Evolutionary conservation across 176 grass and related monocot genomes (phyloP).

Genomic region (Microstegium vimineum): DNA sequence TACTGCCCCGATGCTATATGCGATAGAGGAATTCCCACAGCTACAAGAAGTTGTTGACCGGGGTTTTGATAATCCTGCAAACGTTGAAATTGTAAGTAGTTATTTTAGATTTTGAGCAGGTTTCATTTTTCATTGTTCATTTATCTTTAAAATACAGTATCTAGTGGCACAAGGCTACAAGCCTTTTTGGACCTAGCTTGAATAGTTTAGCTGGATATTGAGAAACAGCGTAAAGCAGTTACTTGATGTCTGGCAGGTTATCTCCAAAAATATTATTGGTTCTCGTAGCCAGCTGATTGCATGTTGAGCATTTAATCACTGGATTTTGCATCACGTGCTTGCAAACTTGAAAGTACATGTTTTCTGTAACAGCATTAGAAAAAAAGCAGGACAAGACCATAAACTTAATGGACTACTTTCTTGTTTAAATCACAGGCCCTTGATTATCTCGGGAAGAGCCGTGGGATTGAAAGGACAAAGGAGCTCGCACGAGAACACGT

Average conservation of each 20-base stretch:
- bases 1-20: conserved; percentile 90
- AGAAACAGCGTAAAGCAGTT: not conserved
- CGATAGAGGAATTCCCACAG: conserved; percentile 90
- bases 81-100: conserved; percentile 76
- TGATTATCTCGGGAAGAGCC: conserved; percentile 66
- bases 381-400: not conserved
- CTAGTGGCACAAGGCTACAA: not conserved
- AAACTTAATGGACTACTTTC: conserved; percentile 2
- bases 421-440: conserved; percentile 54
- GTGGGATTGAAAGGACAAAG: conserved; percentile 68
- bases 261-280: not conserved
- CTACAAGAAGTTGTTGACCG: conserved; percentile 61
- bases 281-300: not conserved
- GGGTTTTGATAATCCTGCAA: conserved; percentile 75
- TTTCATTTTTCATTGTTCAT: not conserved
- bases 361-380: not conserved
- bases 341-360: not conserved
- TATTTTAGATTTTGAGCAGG: not conserved
- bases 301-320: not conserved
- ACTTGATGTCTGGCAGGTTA: not conserved
- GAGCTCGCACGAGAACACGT: conserved; percentile 63
- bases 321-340: not conserved
- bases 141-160: not conserved
- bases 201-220: not conserved
- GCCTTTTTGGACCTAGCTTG: not conserved